Base-by-base conservation (phyloP, 73 alveolate genomes). In the Paramecium caudatum region DNA sequence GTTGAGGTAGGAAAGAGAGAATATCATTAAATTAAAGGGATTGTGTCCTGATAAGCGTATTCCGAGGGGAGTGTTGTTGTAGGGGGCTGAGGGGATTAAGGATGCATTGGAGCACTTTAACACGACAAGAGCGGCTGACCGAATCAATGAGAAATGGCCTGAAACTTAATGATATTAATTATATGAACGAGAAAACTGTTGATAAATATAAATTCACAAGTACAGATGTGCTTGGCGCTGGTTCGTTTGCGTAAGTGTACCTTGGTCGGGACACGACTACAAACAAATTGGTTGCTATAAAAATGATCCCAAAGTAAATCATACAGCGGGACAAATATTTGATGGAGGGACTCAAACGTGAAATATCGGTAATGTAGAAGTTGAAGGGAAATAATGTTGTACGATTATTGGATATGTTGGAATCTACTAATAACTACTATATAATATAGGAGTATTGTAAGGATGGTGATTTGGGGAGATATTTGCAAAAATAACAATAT, bases 11-110 rank as follows among this genome's bases (percentile, higher is more conserved):
- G 97, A 96, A 82, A 93, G 92, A 49, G 99, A 96, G 65, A 68
- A 90, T 78, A 96, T 95, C 1, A 94, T 95, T 80, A 82, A 95
- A 84, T 82, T 96, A 6, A 96, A 95, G 90, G 98, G 98, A 25
- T 85, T 96, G 70, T 94, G 98, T 62, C 96, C 99, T 32, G 99
- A 94, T 27, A 91, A 92, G 37, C 94, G 94, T 81, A 94, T 95
- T 13, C 99, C 99, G 0, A 93, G 87, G 70, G 99, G 99, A 25
- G 82, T 95, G 21, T 81, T 95, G 27, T 84, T 94, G 6, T 95
- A 92, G 68, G 98, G 99, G 19, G 94, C 91, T 21, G 94, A 91
- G 34, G 99, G 98, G 16, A 90, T 96, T 23, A 90, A 94, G 45
- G 96, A 93, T 81, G 97, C 96, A 46, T 45, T 90, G 3, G 95